These are phyloP conservation scores for Heterobasidion irregulare DNA, from an alignment of 1,284 basidiomycete genomes.

Conservation along the genomic window DNA sequence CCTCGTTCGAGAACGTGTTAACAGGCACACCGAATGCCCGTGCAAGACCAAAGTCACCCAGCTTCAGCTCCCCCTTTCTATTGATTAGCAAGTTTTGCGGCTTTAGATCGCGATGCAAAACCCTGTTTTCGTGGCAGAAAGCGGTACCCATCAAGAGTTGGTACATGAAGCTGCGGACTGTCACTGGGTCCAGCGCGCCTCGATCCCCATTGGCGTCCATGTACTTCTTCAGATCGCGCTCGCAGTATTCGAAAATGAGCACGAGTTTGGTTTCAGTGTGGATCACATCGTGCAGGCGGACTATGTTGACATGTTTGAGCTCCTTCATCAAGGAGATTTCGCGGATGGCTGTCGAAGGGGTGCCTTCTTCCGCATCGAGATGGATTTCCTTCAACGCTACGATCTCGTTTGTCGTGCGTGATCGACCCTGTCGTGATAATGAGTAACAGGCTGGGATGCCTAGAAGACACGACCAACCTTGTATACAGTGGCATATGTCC, in stretches of 20 bases:
- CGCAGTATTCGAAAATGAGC: conserved; percentile 98
- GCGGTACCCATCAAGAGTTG: conserved; percentile 96
- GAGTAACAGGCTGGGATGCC: neutral
- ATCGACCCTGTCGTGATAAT: conserved; percentile 54
- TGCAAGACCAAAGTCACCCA: conserved; percentile 95
- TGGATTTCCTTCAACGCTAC: conserved; percentile 93
- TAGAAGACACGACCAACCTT: conserved; percentile 45
- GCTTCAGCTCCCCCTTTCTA: conserved; percentile 92
- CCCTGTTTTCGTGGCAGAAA: conserved; percentile 98
- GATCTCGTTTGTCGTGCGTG: conserved; percentile 82
- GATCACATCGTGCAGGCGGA: conserved; percentile 96
- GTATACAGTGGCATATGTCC: conserved; percentile 87
- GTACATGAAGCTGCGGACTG: conserved; percentile 97
- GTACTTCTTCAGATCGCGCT: conserved; percentile 98
- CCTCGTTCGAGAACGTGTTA: conserved; percentile 95
- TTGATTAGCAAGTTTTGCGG: conserved; percentile 98
- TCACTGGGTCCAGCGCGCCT: conserved; percentile 87
- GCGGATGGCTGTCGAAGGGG: conserved; percentile 89
- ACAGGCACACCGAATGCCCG: conserved; percentile 94
- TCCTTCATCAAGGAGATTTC: conserved; percentile 98
- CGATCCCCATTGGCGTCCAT: conserved; percentile 98
- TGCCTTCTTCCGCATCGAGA: conserved; percentile 92
- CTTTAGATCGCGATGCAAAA: conserved; percentile 95
- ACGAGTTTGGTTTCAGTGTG: conserved; percentile 98
- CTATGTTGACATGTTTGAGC: conserved; percentile 91